phyloP scores from a whole-genome alignment of 75 land plant species.

The Pinus albicaulis region DNA sequence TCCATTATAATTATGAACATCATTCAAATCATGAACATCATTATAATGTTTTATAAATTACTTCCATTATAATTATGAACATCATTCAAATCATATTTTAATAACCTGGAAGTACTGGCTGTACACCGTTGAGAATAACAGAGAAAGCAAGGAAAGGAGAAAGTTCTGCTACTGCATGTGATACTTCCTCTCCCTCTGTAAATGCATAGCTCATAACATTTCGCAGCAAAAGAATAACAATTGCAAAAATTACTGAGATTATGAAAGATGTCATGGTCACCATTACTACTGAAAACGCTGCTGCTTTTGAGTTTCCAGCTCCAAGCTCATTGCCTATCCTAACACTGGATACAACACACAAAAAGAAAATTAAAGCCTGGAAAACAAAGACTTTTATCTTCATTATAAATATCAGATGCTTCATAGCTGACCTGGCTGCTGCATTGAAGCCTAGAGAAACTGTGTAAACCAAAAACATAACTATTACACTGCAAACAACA shows the following conservation, averaged over 20 bases:
- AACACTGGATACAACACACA: constrained; percentile 22
- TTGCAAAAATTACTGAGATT: constrained; percentile 21
- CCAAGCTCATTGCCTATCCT: constrained; percentile 66
- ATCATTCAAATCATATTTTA: constrained; percentile 45
- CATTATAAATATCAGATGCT: not conserved
- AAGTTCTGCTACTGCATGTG: constrained; percentile 47
- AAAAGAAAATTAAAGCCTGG: no score
- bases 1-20: constrained; percentile 58
- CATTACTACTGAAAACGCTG: constrained; percentile 50
- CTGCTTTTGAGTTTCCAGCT: constrained; percentile 60
- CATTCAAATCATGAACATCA: constrained; percentile 63
- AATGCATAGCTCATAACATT: constrained; percentile 56
- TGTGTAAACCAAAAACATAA: constrained; percentile 53
- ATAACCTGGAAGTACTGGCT: constrained; percentile 76
- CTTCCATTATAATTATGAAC: constrained; percentile 16
- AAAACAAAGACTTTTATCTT: constrained; percentile 40
- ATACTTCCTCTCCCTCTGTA: constrained; percentile 40
- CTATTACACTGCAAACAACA: constrained; percentile 40
- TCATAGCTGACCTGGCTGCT: constrained; percentile 50
- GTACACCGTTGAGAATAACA: constrained; percentile 65
- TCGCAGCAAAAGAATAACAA: constrained; percentile 25
- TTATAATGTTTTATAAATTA: no score
- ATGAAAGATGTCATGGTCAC: constrained; percentile 31
- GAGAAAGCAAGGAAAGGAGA: constrained; percentile 53
- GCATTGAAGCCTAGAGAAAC: constrained; percentile 72